Evolutionary conservation across 306 rosid species (phyloP), one percentile per base, ranked within the genome.

Genomic region (Trifolium pratense): DNA sequence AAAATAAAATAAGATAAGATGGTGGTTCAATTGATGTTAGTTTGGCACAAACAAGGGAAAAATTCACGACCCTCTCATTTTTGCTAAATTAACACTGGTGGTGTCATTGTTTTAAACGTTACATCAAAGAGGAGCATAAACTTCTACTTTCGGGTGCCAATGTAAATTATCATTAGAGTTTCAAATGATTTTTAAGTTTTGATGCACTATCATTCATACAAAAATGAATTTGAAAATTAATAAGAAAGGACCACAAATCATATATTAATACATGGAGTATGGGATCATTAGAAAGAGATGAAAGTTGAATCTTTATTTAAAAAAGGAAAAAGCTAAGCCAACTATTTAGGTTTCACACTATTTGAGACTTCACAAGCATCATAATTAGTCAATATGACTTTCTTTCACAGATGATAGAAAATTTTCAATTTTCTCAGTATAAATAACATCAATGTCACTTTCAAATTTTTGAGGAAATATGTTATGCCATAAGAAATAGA

Each of bases 301-400:
- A 6, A 29, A 26, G 13, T 32, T 78, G 25, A 17, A 15, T 20
- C 17, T 52, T 58, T 20, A 18, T 51, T 13, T 23, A 18, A 7
- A 55, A 55, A 53, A 56, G 1, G 15, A 16, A 72, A 37, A 79
- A 4, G 16, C 61, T 25, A 59, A 73, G 49, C 48, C 46, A 29
- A 8, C 3, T 13, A 25, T 59, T 29, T 43, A 43, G 15, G 5
- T 48, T 23, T 48, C 51, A 59, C 18, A 18, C 29, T 29, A 61
- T 31, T 9, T 74, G 11, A 40, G 63, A 78, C 63, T 55, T 64
- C 3, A 1, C n/a, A 62, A 29, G 51, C 23, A 23, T 51, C 52
- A 74, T 29, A 68, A 8, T 20, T 31, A 31, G 46, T 17, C 68
- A 75, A 49, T 10, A 43, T 53, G 82, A 49, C 21, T 42, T 55